Evolutionary conservation across 805 yeast species (phyloP).

Genomic region (Myxozyma vanderwaltii): DNA sequence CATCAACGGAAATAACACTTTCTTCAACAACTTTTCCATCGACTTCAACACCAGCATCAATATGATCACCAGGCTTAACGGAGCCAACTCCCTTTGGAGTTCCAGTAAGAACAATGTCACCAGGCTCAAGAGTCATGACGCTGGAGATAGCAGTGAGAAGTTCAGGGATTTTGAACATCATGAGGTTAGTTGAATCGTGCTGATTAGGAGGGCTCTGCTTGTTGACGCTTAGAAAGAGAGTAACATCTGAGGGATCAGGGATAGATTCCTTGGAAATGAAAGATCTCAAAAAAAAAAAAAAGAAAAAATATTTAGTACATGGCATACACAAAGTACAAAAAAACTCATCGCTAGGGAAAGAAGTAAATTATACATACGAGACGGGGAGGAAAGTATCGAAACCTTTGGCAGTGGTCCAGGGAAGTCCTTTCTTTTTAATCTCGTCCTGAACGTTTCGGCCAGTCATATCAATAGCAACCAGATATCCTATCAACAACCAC

Average conservation of each 20-base stretch:
- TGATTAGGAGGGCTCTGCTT: conserved; percentile 64
- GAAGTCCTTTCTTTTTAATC: conserved; percentile 90
- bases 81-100: conserved; percentile 98
- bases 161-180: conserved; percentile 85
- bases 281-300: too few relatives aligned
- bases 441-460: conserved; percentile 95
- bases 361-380: too few relatives aligned
- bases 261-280: conserved; percentile 67
- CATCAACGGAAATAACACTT: conserved; percentile 52
- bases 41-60: conserved; percentile 63
- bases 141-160: conserved; percentile 78
- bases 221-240: conserved; percentile 66
- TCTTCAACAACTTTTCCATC: conserved; percentile 60
- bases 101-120: conserved; percentile 91
- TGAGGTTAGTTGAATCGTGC: conserved; percentile 68
- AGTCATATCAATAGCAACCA: conserved; percentile 89
- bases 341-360: too few relatives aligned
- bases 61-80: conserved; percentile 72
- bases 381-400: conserved; percentile 94
- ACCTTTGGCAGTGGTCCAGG: conserved; percentile 97
- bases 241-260: conserved; percentile 72
- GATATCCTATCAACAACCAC: conserved; percentile 55
- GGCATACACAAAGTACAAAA: too few relatives aligned
- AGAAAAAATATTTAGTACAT: too few relatives aligned
- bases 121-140: conserved; percentile 88